Percentiles rank a stretch among this genome's conserved stretches.
Evolutionary conservation across 441 rosid genomes (phyloP).

Genomic region (Theobroma grandiflorum): DNA sequence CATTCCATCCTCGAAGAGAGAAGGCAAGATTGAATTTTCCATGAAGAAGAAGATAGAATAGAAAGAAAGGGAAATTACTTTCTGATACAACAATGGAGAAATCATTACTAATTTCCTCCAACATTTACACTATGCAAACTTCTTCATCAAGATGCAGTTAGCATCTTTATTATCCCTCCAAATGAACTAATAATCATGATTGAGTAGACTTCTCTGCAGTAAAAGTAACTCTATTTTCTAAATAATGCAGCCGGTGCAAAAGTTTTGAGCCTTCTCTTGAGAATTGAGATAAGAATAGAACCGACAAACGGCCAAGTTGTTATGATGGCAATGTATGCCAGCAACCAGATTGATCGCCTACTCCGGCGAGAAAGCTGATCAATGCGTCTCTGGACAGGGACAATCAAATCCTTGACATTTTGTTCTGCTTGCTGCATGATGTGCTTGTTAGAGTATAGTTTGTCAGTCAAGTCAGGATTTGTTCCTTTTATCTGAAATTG

Average conservation of each 20-base stretch:
- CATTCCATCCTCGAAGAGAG: no score
- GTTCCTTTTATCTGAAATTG: slow-evolving; percentile 28
- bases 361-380: slow-evolving; percentile 49
- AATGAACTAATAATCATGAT: not conserved
- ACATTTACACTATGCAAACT: not conserved
- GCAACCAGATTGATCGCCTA: no score
- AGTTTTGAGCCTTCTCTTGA: slow-evolving; percentile 43
- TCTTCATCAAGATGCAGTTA: not conserved
- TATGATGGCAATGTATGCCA: no score
- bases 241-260: slow-evolving; percentile 28
- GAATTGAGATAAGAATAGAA: no score
- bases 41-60: not conserved
- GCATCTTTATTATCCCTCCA: not conserved
- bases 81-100: not conserved
- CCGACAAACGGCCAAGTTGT: no score
- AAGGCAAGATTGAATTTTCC: no score
- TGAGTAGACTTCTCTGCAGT: not conserved
- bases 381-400: slow-evolving; percentile 36
- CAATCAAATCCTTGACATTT: slow-evolving; percentile 34
- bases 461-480: slow-evolving; percentile 23
- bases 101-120: not conserved
- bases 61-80: not conserved
- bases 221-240: slow-evolving; percentile 31
- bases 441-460: slow-evolving; percentile 27
- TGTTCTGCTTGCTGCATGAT: slow-evolving; percentile 29